Evolutionary conservation across 306 rosid genomes (phyloP), one percentile per base, ranked within the genome.

Genomic region (Oxytropis ochrocephala): DNA sequence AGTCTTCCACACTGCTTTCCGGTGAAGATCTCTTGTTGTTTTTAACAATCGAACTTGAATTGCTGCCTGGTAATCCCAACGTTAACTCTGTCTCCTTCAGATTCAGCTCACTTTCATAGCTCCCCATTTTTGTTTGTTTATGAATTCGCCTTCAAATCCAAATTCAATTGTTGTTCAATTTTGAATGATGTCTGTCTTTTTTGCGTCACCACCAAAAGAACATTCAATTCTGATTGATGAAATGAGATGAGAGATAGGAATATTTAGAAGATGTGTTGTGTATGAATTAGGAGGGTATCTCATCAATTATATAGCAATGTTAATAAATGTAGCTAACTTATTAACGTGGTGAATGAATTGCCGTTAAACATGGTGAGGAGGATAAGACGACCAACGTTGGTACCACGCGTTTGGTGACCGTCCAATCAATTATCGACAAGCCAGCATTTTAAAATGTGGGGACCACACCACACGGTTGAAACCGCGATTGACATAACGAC

Each of bases 51-150:
- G 55, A 43, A 0, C 42, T 70, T 44, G 55, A 43, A 0, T 36
- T 70, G 14, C 70, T 62, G 5, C 96, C 94, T 0, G 94, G 94
- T 63, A 89, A 75, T 19, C 96, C 97, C 64, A 91, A 74, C 64
- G 86, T 85, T 53, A 91, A 84, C 80, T 89, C 90, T 11, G 87
- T 84, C 16, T 56, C 90, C 79, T 75, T 76, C 18, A 86, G 67
- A 67, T 87, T 85, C 67, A 82, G 64, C 51, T 81, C 78, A 5
- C 21, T 56, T 39, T 77, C 78, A 38, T 44, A 85, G 41, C 46
- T 75, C 5, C 64, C 69, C 51, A 64, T 41, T 61, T 39, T 33
- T 61, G 39, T 77, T n/a, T n/a, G n/a, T n/a, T n/a, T n/a, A n/a
- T n/a, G 33, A 30, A 30, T 30, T 30, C 33, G 5, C 33, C 33